Evolutionary conservation across 2,329 filamentous ascomycete species (phyloP), one percentile per base, ranked within the genome.

Genomic region (Phyllosticta citriasiana): DNA sequence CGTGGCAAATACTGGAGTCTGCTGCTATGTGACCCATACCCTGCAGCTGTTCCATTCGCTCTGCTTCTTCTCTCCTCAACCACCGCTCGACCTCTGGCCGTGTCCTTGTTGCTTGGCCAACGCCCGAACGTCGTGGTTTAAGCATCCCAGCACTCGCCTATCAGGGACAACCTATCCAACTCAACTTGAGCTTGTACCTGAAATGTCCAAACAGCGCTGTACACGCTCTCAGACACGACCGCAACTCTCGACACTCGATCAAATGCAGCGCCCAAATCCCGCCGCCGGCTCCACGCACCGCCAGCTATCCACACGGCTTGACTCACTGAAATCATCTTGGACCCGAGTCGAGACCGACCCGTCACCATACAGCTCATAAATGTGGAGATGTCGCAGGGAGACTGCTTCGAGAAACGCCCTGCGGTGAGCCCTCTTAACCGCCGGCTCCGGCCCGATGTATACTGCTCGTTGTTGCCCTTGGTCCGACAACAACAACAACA

Each of bases 91-190:
- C 27, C 27, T 30, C 27, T 40, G 9, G 14, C 33, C 10, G 14
- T 14, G 33, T 52, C 53, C 50, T 55, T 27, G 58, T 60, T 60
- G 58, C 58, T 60, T 60, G 58, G 58, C 33, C 58, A 60, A 60
- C 58, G 58, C 58, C 55, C 58, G 53, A 25, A 26, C 52, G 9
- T 52, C 58, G 24, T 56, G 58, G 58, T 51, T 26, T 52, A 50
- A 52, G 52, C 51, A 60, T 33, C 58, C 58, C 54, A 60, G 53
- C 33, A 12, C 33, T 12, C 33, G 10, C 33, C 10, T 16, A 12
- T 40, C 33, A 40, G 9, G 33, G 33, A 40, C 10, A 40, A 8
- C 33, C 33, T 16, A 40, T 16, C 33, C 33, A 40, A 2, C 27
- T 30, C 27, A 16, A 40, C 7, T 10, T 10, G 33, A 40, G 33